These are phyloP conservation scores for Naematelia aurantialba DNA, from an alignment of 768 basidiomycete genomes.

Conservation along the genomic window DNA sequence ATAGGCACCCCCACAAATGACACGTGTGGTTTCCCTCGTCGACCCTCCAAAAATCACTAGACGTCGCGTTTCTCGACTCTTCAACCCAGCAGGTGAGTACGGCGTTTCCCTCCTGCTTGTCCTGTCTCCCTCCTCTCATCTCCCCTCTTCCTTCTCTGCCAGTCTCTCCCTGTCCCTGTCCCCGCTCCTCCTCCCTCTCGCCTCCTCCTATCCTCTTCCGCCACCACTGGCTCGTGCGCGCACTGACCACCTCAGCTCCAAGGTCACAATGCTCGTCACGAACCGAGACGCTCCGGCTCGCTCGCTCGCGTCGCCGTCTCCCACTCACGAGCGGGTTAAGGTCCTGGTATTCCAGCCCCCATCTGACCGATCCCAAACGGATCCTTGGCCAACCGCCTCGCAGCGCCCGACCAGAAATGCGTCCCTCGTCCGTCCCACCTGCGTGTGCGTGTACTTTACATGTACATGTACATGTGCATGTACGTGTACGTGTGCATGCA, in stretches of 20 bases:
- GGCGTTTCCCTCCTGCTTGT: not conserved
- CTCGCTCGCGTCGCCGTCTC: slow-evolving; percentile 6
- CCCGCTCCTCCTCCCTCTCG: not conserved
- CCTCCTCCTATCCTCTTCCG: not conserved
- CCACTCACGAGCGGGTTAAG: slow-evolving; percentile 50
- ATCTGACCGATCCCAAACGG: slow-evolving; percentile 41
- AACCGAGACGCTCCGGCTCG: slow-evolving; percentile 18
- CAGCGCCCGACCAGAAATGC: slow-evolving; percentile 51
- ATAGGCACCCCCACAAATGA: not conserved
- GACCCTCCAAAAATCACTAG: not conserved
- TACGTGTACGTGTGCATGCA: too few species aligned
- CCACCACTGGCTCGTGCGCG: too few species aligned
- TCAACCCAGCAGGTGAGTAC: slow-evolving; percentile 12
- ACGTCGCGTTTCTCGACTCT: not conserved
- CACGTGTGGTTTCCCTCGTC: not conserved
- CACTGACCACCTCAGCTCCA: slow-evolving; percentile 36
- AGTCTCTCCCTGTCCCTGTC: not conserved
- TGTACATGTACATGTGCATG: too few species aligned
- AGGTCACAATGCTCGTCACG: slow-evolving; percentile 51
- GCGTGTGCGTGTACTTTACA: too few species aligned
- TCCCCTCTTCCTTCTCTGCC: not conserved
- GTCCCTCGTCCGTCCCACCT: slow-evolving; percentile 20
- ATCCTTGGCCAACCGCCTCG: slow-evolving; percentile 40
- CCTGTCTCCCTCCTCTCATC: not conserved
- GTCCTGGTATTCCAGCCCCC: slow-evolving; percentile 52